These are phyloP conservation scores for Candida pseudofarinosa DNA, from an alignment of 805 yeast genomes.

Conservation along the genomic window DNA sequence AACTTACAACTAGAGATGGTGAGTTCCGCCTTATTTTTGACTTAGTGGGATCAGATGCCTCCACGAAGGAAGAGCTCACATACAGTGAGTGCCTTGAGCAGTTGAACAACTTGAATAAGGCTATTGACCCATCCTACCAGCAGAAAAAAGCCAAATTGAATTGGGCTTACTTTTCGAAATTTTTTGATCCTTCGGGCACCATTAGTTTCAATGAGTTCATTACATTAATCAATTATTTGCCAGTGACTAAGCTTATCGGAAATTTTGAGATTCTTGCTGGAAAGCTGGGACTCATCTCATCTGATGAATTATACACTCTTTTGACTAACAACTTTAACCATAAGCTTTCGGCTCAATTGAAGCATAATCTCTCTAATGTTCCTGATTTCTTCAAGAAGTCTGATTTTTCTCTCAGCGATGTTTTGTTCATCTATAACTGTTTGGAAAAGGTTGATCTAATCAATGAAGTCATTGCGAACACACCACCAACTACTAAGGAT, in stretches of 20 bases:
- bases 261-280: constrained; percentile 35
- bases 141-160: constrained; percentile 38
- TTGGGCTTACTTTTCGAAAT: constrained; percentile 39
- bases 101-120: constrained; percentile 34
- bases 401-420: constrained; percentile 33
- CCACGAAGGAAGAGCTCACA: constrained; percentile 15
- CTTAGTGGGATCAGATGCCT: constrained; percentile 12
- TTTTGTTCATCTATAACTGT: constrained; percentile 36
- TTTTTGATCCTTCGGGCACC: constrained; percentile 37
- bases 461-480: constrained; percentile 43
- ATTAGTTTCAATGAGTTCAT: constrained; percentile 38
- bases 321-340: constrained; percentile 37
- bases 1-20: constrained; percentile 30
- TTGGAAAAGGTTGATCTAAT: constrained; percentile 40
- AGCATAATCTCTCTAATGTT: constrained; percentile 27
- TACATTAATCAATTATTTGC: constrained; percentile 38
- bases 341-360: constrained; percentile 36
- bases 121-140: constrained; percentile 39
- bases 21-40: constrained; percentile 26
- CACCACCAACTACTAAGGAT: constrained; percentile 41
- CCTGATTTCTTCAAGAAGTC: constrained; percentile 33
- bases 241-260: constrained; percentile 44
- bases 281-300: constrained; percentile 25
- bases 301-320: constrained; percentile 29
- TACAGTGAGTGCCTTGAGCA: constrained; percentile 33